A percentile compares a stretch with the other conserved stretches of the same genome.
These are phyloP conservation scores for Lipomyces japonicus DNA, from an alignment of 805 yeast genomes.

Conservation along the genomic window DNA sequence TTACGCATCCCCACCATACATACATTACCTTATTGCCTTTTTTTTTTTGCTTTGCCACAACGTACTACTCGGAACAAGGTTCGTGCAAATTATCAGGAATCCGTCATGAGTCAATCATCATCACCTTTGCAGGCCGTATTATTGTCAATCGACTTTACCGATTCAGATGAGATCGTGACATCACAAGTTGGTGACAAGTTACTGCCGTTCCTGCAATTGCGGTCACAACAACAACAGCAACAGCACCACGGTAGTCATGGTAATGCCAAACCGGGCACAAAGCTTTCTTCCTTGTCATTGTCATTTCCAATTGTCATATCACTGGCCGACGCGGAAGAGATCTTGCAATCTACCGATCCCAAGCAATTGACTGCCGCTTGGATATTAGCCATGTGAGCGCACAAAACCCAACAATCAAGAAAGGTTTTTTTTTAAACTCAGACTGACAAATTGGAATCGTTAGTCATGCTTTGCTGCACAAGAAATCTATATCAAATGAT, in stretches of 20 bases:
- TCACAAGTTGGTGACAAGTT: not conserved
- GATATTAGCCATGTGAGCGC: slow-evolving; percentile 21
- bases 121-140: not conserved
- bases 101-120: too few species aligned
- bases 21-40: too few species aligned
- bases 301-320: not conserved
- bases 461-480: not conserved
- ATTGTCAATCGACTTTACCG: not conserved
- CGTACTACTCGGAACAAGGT: too few species aligned
- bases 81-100: too few species aligned
- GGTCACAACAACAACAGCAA: not conserved
- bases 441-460: not conserved
- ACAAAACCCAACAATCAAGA: not conserved
- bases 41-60: too few species aligned
- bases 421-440: not conserved
- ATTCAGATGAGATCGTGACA: not conserved
- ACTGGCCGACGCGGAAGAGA: slow-evolving; percentile 6
- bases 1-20: too few species aligned
- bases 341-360: slow-evolving; percentile 12
- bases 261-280: not conserved
- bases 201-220: not conserved
- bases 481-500: not conserved
- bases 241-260: too few species aligned
- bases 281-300: not conserved
- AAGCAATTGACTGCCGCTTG: slow-evolving; percentile 13